A percentile compares a stretch with the other conserved stretches of the same genome.
Conservation (phyloP, 2,329 filamentous ascomycete species). For the Pseudocercospora cruenta region DNA sequence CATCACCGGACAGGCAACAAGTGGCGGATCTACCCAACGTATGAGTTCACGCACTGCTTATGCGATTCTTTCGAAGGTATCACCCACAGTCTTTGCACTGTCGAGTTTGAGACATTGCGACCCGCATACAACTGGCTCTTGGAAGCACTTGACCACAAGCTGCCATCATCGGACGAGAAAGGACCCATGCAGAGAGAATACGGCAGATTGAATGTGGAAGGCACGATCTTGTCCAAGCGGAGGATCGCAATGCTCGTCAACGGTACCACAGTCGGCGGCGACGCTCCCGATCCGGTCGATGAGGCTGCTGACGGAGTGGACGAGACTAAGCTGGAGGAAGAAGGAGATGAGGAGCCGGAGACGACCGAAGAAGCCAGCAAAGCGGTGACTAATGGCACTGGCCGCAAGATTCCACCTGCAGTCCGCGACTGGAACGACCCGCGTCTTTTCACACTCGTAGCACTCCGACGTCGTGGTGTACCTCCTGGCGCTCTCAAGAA, state of each 20-base stretch:
- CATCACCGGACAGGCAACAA: constrained; percentile 79
- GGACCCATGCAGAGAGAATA: constrained; percentile 88
- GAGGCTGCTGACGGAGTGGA: constrained; percentile 38
- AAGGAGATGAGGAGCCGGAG: constrained; percentile 43
- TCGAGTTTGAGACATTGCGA: constrained; percentile 83
- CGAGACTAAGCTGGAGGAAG: constrained; percentile 48
- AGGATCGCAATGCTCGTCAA: constrained; percentile 80
- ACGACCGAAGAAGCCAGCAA: constrained; percentile 31
- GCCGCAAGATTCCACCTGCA: constrained; percentile 49
- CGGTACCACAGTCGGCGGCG: constrained; percentile 50
- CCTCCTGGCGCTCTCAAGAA: constrained; percentile 86
- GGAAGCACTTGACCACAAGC: constrained; percentile 77
- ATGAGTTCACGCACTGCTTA: constrained; percentile 84
- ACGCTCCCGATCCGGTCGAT: constrained; percentile 28
- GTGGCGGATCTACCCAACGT: constrained; percentile 95
- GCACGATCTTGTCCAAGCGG: constrained; percentile 85
- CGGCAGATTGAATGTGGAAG: constrained; percentile 75
- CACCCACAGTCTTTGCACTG: constrained; percentile 90
- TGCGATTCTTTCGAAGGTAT: constrained; percentile 92
- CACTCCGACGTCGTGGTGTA: constrained; percentile 78
- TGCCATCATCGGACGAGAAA: constrained; percentile 59
- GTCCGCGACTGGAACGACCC: constrained; percentile 93
- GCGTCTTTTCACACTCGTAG: constrained; percentile 83
- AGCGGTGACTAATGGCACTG: constrained; percentile 25
- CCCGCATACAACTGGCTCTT: constrained; percentile 92